A percentile compares a stretch with the other conserved stretches of the same genome.
Conservation (phyloP, 495 filamentous ascomycete genomes). For the Neurospora cerealis region DNA sequence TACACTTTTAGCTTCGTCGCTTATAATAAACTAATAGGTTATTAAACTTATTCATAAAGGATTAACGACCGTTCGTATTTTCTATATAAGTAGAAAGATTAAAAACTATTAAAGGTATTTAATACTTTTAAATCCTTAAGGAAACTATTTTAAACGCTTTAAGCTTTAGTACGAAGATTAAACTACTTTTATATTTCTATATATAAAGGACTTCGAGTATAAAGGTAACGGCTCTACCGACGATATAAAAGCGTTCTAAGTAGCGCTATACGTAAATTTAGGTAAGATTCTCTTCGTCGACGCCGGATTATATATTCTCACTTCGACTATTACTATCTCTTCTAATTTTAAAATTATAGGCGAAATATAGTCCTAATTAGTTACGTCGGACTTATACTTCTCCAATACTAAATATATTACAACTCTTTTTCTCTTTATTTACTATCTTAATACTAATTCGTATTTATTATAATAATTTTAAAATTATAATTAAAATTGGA, state of each 20-base stretch:
- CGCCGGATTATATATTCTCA: slow-evolving; percentile 27
- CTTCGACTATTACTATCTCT: slow-evolving; percentile 34
- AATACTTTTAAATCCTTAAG: slow-evolving; percentile 19
- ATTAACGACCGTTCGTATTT: slow-evolving; percentile 52
- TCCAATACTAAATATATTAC: slow-evolving; percentile 12
- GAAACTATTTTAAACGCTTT: slow-evolving; percentile 49
- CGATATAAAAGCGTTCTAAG: not conserved
- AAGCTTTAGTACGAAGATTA: slow-evolving; percentile 53
- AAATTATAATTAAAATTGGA: slow-evolving; percentile 60
- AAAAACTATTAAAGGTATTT: slow-evolving; percentile 40
- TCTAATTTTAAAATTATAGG: slow-evolving; percentile 34
- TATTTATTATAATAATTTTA: slow-evolving; percentile 45
- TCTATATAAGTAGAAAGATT: slow-evolving; percentile 51
- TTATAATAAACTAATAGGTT: slow-evolving; percentile 1
- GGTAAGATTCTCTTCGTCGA: slow-evolving; percentile 21
- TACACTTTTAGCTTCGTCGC: slow-evolving; percentile 26
- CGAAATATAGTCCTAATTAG: slow-evolving; percentile 29
- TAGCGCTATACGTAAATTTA: not conserved
- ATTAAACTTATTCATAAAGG: slow-evolving; percentile 2
- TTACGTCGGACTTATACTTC: slow-evolving; percentile 34
- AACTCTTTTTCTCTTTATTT: not conserved
- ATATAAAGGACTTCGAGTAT: slow-evolving; percentile 1
- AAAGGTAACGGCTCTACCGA: not conserved
- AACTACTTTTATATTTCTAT: slow-evolving; percentile 9
- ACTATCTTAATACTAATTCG: accelerated